Conservation (phyloP, 495 filamentous ascomycete species). For the Aspergillus saccharolyticus region DNA sequence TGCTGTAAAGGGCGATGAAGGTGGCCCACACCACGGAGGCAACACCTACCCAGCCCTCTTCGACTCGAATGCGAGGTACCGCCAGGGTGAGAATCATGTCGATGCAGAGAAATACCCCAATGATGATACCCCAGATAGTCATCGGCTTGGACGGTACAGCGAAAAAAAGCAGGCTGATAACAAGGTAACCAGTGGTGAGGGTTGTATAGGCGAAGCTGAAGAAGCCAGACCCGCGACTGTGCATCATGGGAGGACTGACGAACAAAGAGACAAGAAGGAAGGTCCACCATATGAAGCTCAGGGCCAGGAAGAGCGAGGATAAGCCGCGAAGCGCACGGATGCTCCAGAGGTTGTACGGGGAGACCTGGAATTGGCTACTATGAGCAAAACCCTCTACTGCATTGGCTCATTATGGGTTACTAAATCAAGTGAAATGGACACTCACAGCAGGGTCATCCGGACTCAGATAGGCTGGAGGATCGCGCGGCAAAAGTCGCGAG, state of each 20-base stretch:
- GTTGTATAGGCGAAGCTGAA: slow-evolving; percentile 78
- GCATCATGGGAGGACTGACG: slow-evolving; percentile 77
- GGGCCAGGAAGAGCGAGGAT: slow-evolving; percentile 63
- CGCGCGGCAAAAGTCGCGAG: slow-evolving; percentile 63
- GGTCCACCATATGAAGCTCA: slow-evolving; percentile 88
- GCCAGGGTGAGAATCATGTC: slow-evolving; percentile 73
- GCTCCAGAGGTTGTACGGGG: slow-evolving; percentile 91
- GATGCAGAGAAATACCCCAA: slow-evolving; percentile 68
- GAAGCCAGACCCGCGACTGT: slow-evolving; percentile 85
- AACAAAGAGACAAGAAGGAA: slow-evolving; percentile 81
- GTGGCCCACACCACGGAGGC: slow-evolving; percentile 75
- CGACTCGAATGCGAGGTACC: slow-evolving; percentile 63
- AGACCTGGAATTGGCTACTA: slow-evolving; percentile 52
- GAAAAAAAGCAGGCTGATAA: slow-evolving; percentile 82
- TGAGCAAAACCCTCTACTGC: neutral
- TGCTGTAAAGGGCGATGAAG: slow-evolving; percentile 57
- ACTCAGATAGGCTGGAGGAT: slow-evolving; percentile 62
- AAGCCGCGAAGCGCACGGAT: slow-evolving; percentile 72
- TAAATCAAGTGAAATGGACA: neutral
- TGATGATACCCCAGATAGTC: slow-evolving; percentile 60
- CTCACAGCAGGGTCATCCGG: slow-evolving; percentile 93
- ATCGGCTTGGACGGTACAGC: slow-evolving; percentile 71
- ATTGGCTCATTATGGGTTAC: neutral
- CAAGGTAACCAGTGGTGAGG: slow-evolving; percentile 64
- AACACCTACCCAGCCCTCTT: slow-evolving; percentile 89